Percentiles rank a stretch among this genome's conserved stretches.
These are phyloP conservation scores for Fistulifera pelliculosa DNA, from an alignment of 108 stramenopile species.

Conservation along the genomic window DNA sequence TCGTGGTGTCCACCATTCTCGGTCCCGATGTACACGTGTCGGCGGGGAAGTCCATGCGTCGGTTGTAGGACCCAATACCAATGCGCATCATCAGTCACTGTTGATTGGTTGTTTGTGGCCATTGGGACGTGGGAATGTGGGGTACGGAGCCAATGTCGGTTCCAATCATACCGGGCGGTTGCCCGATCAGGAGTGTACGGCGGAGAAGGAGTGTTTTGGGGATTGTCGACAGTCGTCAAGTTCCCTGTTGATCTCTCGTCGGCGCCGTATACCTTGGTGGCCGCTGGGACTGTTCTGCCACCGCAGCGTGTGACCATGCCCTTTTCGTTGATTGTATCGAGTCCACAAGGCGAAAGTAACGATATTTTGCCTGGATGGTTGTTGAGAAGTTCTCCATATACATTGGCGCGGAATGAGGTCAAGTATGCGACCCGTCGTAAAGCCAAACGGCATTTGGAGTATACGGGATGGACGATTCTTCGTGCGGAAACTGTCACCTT, in stretches of 20 bases:
- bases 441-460: conserved; percentile 57
- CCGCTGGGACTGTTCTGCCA: conserved; percentile 74
- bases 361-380: conserved; percentile 89
- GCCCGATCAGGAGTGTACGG: conserved; percentile 85
- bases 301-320: conserved; percentile 84
- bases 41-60: conserved; percentile 75
- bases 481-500: conserved; percentile 52
- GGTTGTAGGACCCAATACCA: conserved; percentile 82
- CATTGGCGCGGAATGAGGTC: conserved; percentile 67
- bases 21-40: conserved; percentile 84
- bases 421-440: conserved; percentile 74
- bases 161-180: conserved; percentile 92
- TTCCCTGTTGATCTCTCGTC: conserved; percentile 79
- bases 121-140: conserved; percentile 88
- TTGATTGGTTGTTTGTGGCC: conserved; percentile 90
- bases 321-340: conserved; percentile 66
- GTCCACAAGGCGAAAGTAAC: conserved; percentile 44
- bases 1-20: conserved; percentile 51
- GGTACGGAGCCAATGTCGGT: conserved; percentile 92
- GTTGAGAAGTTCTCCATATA: conserved; percentile 77
- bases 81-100: conserved; percentile 85
- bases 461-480: conserved; percentile 74
- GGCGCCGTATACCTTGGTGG: conserved; percentile 86
- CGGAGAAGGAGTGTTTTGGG: conserved; percentile 95
- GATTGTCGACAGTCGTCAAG: conserved; percentile 75